A percentile compares a stretch with the other conserved stretches of the same genome.
phyloP scores from a whole-genome alignment of 1,139 yeast species.

The Scheffersomyces insectosa region DNA sequence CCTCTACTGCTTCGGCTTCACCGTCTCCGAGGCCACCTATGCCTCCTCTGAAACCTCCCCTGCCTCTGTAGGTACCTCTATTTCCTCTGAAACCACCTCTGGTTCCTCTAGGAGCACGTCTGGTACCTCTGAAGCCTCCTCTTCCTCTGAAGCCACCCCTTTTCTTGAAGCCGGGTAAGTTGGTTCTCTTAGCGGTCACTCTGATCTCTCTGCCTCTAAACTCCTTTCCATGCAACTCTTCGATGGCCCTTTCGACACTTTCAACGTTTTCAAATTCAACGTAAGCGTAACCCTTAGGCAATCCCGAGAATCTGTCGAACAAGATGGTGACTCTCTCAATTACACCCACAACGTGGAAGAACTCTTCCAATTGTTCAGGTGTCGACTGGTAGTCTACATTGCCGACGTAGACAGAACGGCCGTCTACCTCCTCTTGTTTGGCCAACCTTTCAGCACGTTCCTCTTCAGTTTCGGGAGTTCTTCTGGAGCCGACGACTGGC shows the following conservation, averaged over 20 bases:
- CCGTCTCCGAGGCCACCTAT: slow-evolving; percentile 19
- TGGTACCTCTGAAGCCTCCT: slow-evolving; percentile 21
- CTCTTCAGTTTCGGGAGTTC: slow-evolving; percentile 24
- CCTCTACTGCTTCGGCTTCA: slow-evolving; percentile 2
- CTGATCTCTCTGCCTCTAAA: slow-evolving; percentile 41
- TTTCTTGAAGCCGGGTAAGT: slow-evolving; percentile 34
- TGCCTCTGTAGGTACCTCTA: slow-evolving; percentile 15
- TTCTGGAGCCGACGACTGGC: background rate
- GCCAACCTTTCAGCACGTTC: slow-evolving; percentile 30
- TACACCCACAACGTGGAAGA: slow-evolving; percentile 35
- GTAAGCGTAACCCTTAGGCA: slow-evolving; percentile 50
- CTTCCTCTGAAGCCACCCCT: slow-evolving; percentile 22
- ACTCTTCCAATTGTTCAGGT: slow-evolving; percentile 43
- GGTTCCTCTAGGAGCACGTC: slow-evolving; percentile 18
- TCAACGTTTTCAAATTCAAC: slow-evolving; percentile 36
- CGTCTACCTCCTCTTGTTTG: slow-evolving; percentile 36
- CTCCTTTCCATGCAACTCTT: slow-evolving; percentile 32
- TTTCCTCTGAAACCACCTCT: slow-evolving; percentile 21
- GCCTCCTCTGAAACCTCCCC: slow-evolving; percentile 14
- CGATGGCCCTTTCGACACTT: slow-evolving; percentile 35
- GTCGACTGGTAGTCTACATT: slow-evolving; percentile 45
- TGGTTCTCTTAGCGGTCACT: slow-evolving; percentile 41
- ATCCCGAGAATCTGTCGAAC: slow-evolving; percentile 38
- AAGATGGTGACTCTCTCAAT: slow-evolving; percentile 43
- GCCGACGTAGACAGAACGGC: slow-evolving; percentile 43